These are phyloP conservation scores for Linnemannia hyalina DNA, from an alignment of 192 early-diverging fungal genomes.

Conservation along the genomic window DNA sequence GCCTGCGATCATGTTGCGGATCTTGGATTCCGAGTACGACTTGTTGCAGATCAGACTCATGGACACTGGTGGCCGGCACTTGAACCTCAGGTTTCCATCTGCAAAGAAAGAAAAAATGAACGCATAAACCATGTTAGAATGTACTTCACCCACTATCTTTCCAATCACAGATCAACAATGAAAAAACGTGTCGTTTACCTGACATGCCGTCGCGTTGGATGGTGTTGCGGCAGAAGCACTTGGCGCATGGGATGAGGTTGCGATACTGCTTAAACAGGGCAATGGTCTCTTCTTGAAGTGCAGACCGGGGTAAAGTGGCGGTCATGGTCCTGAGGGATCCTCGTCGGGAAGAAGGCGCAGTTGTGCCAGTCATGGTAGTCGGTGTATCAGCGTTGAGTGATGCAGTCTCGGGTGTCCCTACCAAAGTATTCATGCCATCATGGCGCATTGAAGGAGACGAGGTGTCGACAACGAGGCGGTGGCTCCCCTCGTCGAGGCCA, in stretches of 20 bases:
- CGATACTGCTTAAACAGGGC: constrained; percentile 46
- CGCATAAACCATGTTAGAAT: background rate
- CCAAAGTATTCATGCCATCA: background rate
- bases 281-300: constrained; percentile 52
- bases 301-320: constrained; percentile 39
- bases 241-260: constrained; percentile 47
- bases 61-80: constrained; percentile 48
- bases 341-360: constrained; percentile 37
- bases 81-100: constrained; percentile 54
- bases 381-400: constrained; percentile 8
- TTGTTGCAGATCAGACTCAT: constrained; percentile 56
- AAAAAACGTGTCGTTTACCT: constrained; percentile 24
- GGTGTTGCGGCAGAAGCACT: constrained; percentile 50
- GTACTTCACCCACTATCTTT: no score
- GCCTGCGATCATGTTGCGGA: constrained; percentile 50
- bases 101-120: background rate
- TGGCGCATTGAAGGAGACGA: background rate
- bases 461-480: constrained; percentile 12
- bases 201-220: constrained; percentile 58
- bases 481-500: background rate
- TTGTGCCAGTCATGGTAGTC: background rate
- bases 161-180: background rate
- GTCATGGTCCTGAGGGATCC: constrained; percentile 37
- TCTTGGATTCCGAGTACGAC: constrained; percentile 55
- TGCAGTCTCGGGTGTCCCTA: background rate